A percentile compares a stretch with the other conserved stretches of the same genome.
These are phyloP conservation scores for Diplodia scrobiculata DNA, from an alignment of 2,329 filamentous ascomycete species.

Conservation along the genomic window DNA sequence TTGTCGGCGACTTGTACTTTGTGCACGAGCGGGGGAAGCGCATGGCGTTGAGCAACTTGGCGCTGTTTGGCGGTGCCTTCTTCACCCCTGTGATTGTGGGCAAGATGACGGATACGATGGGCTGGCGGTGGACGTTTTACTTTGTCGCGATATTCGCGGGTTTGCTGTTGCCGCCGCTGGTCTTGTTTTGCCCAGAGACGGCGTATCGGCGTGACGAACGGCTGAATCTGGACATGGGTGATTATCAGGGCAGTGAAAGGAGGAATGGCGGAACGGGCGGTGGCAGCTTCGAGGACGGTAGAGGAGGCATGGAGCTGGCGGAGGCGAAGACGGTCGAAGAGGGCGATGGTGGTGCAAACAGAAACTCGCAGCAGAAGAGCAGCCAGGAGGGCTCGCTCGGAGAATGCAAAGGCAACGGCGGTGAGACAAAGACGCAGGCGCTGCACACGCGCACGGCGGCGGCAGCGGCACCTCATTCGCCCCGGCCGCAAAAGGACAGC, in stretches of 20 bases:
- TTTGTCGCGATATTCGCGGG: slow-evolving; percentile 82
- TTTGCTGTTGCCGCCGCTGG: slow-evolving; percentile 67
- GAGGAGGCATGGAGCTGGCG: slow-evolving; percentile 8
- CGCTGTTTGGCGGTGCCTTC: slow-evolving; percentile 71
- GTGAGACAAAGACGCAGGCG: not conserved
- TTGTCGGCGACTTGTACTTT: slow-evolving; percentile 86
- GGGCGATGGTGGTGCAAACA: not conserved
- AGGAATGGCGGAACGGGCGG: not conserved
- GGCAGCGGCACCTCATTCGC: not conserved
- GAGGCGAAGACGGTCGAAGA: slow-evolving; percentile 3
- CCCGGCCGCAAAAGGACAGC: slow-evolving; percentile 52
- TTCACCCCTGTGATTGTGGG: slow-evolving; percentile 88
- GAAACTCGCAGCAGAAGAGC: slow-evolving; percentile 5
- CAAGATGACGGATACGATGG: slow-evolving; percentile 73
- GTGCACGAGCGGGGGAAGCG: slow-evolving; percentile 82
- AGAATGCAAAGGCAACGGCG: not conserved
- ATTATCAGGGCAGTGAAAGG: not conserved
- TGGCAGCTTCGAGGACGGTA: slow-evolving; percentile 2
- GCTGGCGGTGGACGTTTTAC: slow-evolving; percentile 89
- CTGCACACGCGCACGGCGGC: not conserved
- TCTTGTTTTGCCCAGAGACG: slow-evolving; percentile 84
- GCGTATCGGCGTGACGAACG: slow-evolving; percentile 68
- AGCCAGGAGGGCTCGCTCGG: slow-evolving; percentile 5
- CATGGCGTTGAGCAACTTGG: slow-evolving; percentile 78
- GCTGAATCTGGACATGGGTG: slow-evolving; percentile 69